Conservation (phyloP, 495 filamentous ascomycete genomes). For the Astrocystis sublimbata region DNA sequence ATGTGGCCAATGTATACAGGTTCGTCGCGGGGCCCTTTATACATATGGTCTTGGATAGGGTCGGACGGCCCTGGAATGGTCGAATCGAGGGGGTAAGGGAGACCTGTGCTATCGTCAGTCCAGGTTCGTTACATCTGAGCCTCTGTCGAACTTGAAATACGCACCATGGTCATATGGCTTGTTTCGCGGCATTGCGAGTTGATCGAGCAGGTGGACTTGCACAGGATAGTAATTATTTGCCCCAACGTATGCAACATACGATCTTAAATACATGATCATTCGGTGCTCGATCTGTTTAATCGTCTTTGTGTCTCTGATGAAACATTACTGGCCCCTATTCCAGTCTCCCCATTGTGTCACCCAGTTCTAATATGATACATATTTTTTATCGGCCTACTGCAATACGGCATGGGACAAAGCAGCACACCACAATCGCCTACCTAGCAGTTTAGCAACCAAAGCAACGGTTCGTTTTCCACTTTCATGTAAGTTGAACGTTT, state of each 20-base stretch:
- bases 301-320: background rate
- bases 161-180: constrained; percentile 10
- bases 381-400: background rate
- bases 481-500: too few species aligned
- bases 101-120: constrained; percentile 3
- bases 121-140: background rate
- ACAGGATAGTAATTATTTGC: background rate
- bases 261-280: background rate
- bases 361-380: background rate
- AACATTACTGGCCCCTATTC: background rate
- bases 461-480: too few species aligned
- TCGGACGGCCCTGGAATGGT: constrained; percentile 3
- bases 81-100: constrained; percentile 14
- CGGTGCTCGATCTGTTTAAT: background rate
- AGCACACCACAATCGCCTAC: too few species aligned
- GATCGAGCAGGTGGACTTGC: background rate
- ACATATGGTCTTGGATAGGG: background rate
- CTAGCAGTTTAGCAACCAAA: too few species aligned
- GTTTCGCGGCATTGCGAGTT: background rate
- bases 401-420: background rate
- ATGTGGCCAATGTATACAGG: background rate
- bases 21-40: background rate
- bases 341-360: background rate
- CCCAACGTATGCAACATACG: background rate
- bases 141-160: background rate